These are phyloP conservation scores for Leucosporidium yakuticum DNA, from an alignment of 768 basidiomycete genomes.

Conservation along the genomic window DNA sequence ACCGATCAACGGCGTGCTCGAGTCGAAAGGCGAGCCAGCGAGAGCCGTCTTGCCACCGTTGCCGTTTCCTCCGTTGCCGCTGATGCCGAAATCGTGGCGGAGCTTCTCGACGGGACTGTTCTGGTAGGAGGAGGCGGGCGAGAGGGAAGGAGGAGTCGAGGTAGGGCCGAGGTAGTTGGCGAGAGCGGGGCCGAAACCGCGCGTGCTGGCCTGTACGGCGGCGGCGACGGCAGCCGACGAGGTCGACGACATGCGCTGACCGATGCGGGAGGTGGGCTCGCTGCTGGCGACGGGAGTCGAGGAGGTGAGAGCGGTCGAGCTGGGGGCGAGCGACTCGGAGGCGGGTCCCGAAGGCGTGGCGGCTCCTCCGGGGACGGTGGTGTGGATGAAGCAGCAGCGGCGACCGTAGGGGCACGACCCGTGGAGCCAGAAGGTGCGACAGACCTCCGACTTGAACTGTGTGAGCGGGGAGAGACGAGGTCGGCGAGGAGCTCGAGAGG, in stretches of 20 bases:
- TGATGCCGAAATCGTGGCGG: background rate
- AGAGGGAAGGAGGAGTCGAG: background rate
- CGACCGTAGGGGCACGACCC: slow-evolving; percentile 90
- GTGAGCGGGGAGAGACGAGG: slow-evolving; percentile 13
- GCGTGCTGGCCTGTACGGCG: slow-evolving; percentile 1
- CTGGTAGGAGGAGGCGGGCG: slow-evolving; percentile 5
- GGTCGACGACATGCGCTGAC: slow-evolving; percentile 18
- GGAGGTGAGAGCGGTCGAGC: slow-evolving; percentile 1
- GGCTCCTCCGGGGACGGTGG: slow-evolving; percentile 54
- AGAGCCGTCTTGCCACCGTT: no score
- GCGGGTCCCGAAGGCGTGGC: slow-evolving; percentile 2
- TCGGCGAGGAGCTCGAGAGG: slow-evolving; percentile 32
- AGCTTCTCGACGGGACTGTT: background rate
- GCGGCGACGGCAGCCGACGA: slow-evolving; percentile 16
- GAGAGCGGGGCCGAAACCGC: slow-evolving; percentile 27
- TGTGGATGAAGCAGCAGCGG: slow-evolving; percentile 89
- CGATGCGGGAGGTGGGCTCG: slow-evolving; percentile 13
- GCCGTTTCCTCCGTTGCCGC: background rate
- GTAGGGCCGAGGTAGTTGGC: slow-evolving; percentile 18
- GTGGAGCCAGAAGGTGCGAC: slow-evolving; percentile 89
- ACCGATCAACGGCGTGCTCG: slow-evolving; percentile 20
- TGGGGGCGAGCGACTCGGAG: background rate
- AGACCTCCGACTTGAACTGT: slow-evolving; percentile 90
- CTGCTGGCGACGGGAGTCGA: slow-evolving; percentile 5
- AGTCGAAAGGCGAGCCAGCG: background rate